Conservation (phyloP, 2,329 filamentous ascomycete species). For the Fusarium floridanum region DNA sequence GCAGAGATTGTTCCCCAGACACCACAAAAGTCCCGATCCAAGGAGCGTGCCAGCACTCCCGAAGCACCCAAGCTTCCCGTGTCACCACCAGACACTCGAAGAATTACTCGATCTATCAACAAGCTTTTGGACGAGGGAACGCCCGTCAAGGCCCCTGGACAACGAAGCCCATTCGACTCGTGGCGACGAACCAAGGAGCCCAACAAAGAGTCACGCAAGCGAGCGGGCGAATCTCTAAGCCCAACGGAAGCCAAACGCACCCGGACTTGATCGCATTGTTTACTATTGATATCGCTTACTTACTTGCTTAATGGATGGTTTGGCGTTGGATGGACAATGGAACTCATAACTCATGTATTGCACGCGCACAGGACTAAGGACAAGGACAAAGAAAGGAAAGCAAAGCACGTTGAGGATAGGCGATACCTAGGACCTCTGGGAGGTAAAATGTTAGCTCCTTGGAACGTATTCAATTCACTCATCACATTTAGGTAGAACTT, state of each 20-base stretch:
- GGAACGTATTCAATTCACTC: slow-evolving; percentile 34
- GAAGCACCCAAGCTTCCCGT: slow-evolving; percentile 68
- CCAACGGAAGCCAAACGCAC: slow-evolving; percentile 52
- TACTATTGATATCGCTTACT: slow-evolving; percentile 34
- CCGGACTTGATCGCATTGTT: slow-evolving; percentile 46
- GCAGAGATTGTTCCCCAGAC: slow-evolving; percentile 47
- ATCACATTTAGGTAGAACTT: slow-evolving; percentile 37
- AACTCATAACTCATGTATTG: slow-evolving; percentile 19
- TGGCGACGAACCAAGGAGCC: slow-evolving; percentile 75
- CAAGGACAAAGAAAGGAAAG: background rate
- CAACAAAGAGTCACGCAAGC: slow-evolving; percentile 59
- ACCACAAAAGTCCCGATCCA: slow-evolving; percentile 52
- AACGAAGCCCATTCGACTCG: slow-evolving; percentile 73
- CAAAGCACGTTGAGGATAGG: slow-evolving; percentile 21
- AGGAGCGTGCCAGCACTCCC: slow-evolving; percentile 59
- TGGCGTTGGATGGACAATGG: slow-evolving; percentile 43
- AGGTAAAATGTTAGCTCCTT: slow-evolving; percentile 33
- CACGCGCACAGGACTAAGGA: slow-evolving; percentile 20
- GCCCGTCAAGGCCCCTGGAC: slow-evolving; percentile 55
- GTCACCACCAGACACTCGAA: slow-evolving; percentile 73
- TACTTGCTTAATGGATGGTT: slow-evolving; percentile 35
- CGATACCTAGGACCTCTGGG: slow-evolving; percentile 27
- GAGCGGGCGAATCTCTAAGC: slow-evolving; percentile 52
- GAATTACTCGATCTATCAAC: slow-evolving; percentile 69
- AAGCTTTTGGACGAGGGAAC: slow-evolving; percentile 60